Conservation (phyloP, 768 basidiomycete species). For the Tylopilus intermedius region DNA sequence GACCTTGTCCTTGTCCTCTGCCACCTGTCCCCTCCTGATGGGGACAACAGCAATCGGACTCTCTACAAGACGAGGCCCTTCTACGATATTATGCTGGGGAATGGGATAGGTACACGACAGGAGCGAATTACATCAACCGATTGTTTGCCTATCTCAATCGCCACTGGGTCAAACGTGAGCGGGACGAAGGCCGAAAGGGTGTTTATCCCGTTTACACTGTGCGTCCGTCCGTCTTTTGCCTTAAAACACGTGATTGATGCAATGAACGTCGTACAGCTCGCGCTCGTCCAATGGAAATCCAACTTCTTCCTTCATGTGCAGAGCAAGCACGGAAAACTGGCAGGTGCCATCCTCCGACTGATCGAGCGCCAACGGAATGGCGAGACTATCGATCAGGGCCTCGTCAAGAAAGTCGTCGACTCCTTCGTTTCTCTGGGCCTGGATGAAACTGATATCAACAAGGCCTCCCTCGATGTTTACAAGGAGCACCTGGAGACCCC, state of each 20-base stretch:
- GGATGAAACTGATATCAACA: slow-evolving; percentile 88
- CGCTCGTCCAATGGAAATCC: slow-evolving; percentile 92
- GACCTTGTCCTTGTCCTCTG: slow-evolving; percentile 28
- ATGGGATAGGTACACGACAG: slow-evolving; percentile 96
- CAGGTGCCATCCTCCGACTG: slow-evolving; percentile 79
- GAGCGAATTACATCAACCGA: slow-evolving; percentile 95
- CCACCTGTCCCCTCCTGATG: slow-evolving; percentile 12
- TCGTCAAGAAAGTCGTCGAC: slow-evolving; percentile 92
- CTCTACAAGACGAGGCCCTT: slow-evolving; percentile 80
- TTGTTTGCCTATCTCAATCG: slow-evolving; percentile 97
- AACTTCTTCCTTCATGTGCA: slow-evolving; percentile 91
- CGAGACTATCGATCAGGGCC: slow-evolving; percentile 85
- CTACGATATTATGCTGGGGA: slow-evolving; percentile 87
- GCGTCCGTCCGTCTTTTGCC: slow-evolving; percentile 26
- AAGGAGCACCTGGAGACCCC: slow-evolving; percentile 84
- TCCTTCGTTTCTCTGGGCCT: slow-evolving; percentile 93
- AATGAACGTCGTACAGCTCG: slow-evolving; percentile 48
- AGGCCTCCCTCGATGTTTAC: slow-evolving; percentile 91
- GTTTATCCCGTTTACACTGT: slow-evolving; percentile 97
- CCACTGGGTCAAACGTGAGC: slow-evolving; percentile 98
- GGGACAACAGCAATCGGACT: slow-evolving; percentile 60
- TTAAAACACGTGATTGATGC: background rate
- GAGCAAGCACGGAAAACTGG: slow-evolving; percentile 73
- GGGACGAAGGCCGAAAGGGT: slow-evolving; percentile 92
- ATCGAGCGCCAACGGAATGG: slow-evolving; percentile 95